These are phyloP conservation scores for Leishmania guyanensis DNA, from an alignment of 208 protist genomes.

Conservation along the genomic window DNA sequence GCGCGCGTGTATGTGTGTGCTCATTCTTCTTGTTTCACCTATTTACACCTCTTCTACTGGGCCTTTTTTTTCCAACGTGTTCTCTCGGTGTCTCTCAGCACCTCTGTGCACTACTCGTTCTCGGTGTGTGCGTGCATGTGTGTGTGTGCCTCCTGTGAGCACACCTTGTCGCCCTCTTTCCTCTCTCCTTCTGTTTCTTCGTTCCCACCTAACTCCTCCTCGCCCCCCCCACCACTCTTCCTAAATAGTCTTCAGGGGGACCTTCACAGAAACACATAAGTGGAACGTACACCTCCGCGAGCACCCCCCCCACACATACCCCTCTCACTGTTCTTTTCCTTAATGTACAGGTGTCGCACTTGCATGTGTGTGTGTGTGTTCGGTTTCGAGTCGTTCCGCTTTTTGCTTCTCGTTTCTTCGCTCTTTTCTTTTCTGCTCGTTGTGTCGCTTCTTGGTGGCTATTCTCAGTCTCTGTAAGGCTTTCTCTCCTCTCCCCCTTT, in stretches of 20 bases:
- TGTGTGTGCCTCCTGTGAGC: neutral
- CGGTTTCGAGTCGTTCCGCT: neutral
- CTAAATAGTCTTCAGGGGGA: neutral
- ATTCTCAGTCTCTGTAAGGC: neutral
- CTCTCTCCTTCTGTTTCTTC: neutral
- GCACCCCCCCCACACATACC: neutral
- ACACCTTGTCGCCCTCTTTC: neutral
- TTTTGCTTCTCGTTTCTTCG: conserved; percentile 1
- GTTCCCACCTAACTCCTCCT: neutral
- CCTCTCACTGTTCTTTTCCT: neutral
- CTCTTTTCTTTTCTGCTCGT: neutral
- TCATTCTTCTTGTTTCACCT: neutral
- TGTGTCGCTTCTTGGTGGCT: conserved; percentile 2
- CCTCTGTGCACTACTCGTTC: neutral
- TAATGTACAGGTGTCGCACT: neutral
- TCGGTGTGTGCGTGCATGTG: neutral
- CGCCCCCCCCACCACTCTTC: neutral
- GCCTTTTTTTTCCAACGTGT: neutral
- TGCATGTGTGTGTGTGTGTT: neutral
- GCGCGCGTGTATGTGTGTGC: neutral
- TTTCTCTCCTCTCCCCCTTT: no score
- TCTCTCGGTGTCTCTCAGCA: neutral
- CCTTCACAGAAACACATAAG: neutral
- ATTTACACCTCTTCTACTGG: neutral
- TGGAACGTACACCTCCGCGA: neutral